phyloP scores from a whole-genome alignment of 176 grass and related monocot genomes.

The Oryza longistaminata region DNA sequence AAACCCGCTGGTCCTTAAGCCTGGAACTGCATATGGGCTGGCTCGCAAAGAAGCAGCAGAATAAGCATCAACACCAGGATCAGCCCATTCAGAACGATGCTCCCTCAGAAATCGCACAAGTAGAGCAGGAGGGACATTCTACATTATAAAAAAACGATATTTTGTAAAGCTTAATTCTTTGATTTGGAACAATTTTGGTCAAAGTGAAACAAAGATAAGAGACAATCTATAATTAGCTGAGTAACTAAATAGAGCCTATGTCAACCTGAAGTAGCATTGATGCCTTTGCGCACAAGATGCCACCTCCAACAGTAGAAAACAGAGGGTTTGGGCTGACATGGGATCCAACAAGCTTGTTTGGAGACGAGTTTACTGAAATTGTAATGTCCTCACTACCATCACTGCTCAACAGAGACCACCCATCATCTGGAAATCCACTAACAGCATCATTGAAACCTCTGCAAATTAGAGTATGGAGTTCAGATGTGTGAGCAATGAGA shows the following conservation, averaged over 20 bases:
- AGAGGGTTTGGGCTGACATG: conserved; percentile 57
- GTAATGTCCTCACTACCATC: conserved; percentile 91
- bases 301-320: conserved; percentile 62
- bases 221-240: background rate
- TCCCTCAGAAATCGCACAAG: conserved; percentile 93
- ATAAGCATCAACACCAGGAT: conserved; percentile 90
- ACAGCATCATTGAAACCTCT: conserved; percentile 99
- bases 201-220: background rate
- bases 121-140: conserved; percentile 94
- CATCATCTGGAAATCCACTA: conserved; percentile 89
- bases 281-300: conserved; percentile 94
- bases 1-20: conserved; percentile 68
- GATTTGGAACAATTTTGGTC: background rate
- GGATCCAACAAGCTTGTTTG: conserved; percentile 77
- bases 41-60: conserved; percentile 76
- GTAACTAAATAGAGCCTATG: background rate
- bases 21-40: conserved; percentile 69
- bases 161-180: conserved; percentile 2
- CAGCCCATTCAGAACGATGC: conserved; percentile 97
- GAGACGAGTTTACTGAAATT: conserved; percentile 71
- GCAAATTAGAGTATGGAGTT: conserved; percentile 35
- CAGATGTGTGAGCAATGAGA: background rate
- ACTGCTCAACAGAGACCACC: conserved; percentile 76
- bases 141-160: conserved; percentile 15
- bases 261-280: conserved; percentile 94